phyloP scores from a whole-genome alignment of 2,329 filamentous ascomycete species.

The Diaporthe eres region DNA sequence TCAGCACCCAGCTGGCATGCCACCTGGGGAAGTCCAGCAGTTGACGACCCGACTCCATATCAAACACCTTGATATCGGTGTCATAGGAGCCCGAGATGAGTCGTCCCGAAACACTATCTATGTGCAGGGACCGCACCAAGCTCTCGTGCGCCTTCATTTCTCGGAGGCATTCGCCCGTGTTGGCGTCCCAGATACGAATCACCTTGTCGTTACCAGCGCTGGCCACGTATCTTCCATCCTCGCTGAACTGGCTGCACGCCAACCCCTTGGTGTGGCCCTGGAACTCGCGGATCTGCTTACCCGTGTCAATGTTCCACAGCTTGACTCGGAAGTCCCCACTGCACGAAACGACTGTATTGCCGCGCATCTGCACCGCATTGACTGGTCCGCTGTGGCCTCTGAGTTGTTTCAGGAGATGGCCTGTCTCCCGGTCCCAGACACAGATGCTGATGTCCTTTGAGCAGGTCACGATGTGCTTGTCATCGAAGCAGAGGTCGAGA shows the following conservation, averaged over 20 bases:
- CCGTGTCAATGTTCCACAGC: slow-evolving; percentile 94
- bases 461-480: slow-evolving; percentile 94
- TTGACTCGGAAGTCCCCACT: slow-evolving; percentile 94
- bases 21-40: slow-evolving; percentile 91
- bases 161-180: slow-evolving; percentile 86
- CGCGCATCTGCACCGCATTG: slow-evolving; percentile 95
- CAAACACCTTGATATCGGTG: slow-evolving; percentile 94
- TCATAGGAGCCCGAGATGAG: slow-evolving; percentile 96
- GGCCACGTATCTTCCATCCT: slow-evolving; percentile 93
- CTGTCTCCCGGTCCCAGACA: slow-evolving; percentile 90
- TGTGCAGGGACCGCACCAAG: slow-evolving; percentile 89
- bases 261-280: slow-evolving; percentile 91
- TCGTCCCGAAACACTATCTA: slow-evolving; percentile 88
- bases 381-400: slow-evolving; percentile 91
- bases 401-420: slow-evolving; percentile 81
- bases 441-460: slow-evolving; percentile 96
- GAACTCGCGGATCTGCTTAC: slow-evolving; percentile 91
- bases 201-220: slow-evolving; percentile 96
- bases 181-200: slow-evolving; percentile 96
- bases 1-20: slow-evolving; percentile 97
- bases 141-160: slow-evolving; percentile 87
- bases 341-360: slow-evolving; percentile 92
- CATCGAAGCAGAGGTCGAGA: slow-evolving; percentile 93
- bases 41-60: slow-evolving; percentile 83
- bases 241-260: slow-evolving; percentile 95